Evolutionary conservation across 139 green algal genomes (phyloP).

Genomic region (Tetratostichococcus sp.): DNA sequence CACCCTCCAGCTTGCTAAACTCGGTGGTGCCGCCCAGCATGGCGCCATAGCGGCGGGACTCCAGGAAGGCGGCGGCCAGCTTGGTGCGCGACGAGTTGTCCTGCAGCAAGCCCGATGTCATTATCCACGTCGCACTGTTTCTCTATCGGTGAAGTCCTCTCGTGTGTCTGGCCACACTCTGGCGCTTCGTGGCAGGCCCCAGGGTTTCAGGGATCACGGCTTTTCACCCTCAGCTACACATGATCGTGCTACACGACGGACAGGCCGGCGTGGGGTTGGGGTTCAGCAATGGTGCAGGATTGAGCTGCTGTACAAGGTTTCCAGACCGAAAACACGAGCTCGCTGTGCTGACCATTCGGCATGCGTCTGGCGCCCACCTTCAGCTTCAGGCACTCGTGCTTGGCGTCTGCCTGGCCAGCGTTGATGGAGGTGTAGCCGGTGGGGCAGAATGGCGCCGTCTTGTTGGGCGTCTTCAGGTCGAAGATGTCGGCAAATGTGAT

Average conservation of each 20-base stretch:
- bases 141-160: too few species aligned
- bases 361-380: background rate
- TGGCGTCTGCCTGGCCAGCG: background rate
- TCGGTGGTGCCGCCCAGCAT: slow-evolving; percentile 42
- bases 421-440: slow-evolving; percentile 32
- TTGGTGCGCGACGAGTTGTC: background rate
- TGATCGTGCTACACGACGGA: too few species aligned
- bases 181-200: too few species aligned
- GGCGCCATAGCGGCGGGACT: slow-evolving; percentile 40
- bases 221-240: too few species aligned
- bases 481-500: background rate
- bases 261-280: too few species aligned
- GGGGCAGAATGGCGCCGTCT: background rate
- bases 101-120: background rate
- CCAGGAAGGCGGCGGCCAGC: slow-evolving; percentile 19
- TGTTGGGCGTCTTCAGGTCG: background rate
- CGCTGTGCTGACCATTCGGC: too few species aligned
- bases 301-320: background rate
- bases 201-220: background rate
- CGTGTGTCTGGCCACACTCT: too few species aligned
- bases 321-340: too few species aligned
- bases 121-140: too few species aligned
- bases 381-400: slow-evolving; percentile 2
- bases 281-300: too few species aligned
- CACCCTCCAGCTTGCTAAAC: slow-evolving; percentile 58